These are phyloP conservation scores for Eucalyptus decipiens DNA, from an alignment of 345 rosid species.

Conservation along the genomic window DNA sequence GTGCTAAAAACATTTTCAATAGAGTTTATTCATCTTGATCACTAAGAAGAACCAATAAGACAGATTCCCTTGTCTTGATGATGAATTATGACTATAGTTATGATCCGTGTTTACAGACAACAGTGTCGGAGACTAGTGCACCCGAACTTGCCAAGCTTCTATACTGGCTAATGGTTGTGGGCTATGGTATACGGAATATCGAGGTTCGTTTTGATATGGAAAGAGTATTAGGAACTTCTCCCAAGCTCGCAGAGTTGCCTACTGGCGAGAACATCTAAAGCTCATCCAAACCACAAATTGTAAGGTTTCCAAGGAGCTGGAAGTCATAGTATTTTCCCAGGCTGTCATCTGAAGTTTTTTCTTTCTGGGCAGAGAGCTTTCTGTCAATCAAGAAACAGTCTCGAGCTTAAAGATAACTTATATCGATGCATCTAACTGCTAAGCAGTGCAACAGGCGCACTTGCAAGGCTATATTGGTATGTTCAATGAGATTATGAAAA, in stretches of 20 bases:
- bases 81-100: background rate
- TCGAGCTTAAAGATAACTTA: background rate
- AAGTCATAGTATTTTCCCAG: background rate
- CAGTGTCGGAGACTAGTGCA: constrained; percentile 73
- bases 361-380: background rate
- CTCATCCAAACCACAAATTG: background rate
- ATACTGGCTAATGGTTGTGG: constrained; percentile 96
- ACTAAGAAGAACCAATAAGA: background rate
- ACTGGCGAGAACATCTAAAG: constrained; percentile 66
- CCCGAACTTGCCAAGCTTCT: constrained; percentile 78
- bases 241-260: constrained; percentile 80
- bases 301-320: background rate
- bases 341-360: background rate
- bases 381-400: background rate
- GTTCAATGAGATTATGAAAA: background rate
- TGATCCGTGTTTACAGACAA: constrained; percentile 24
- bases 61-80: background rate
- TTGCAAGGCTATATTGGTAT: background rate
- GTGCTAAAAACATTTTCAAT: background rate
- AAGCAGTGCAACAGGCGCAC: background rate
- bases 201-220: constrained; percentile 98
- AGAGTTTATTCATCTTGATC: background rate
- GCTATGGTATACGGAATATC: constrained; percentile 86
- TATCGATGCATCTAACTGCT: background rate
- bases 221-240: constrained; percentile 66